Evolutionary conservation across 257 asterid genomes (phyloP), one percentile per base, ranked within the genome.

Genomic region (Fraxinus americana): DNA sequence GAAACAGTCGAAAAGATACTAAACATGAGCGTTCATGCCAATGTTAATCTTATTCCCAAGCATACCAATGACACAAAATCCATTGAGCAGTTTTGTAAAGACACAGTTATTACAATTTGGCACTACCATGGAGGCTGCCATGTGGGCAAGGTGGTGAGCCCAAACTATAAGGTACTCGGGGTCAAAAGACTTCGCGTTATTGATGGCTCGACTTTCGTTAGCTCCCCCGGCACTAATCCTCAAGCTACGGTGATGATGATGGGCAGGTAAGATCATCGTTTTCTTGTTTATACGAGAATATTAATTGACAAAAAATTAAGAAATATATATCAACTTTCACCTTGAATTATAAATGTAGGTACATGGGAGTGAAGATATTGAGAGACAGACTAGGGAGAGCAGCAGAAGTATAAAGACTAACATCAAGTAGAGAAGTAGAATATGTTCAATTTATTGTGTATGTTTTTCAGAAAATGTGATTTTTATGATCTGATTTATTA

Each of bases 111-210:
- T 79, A 92, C 99, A 3, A 96, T 96, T 41, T 93, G 99, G 99
- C 99, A 96, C 83, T 96, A 93, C 87, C 99, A 96, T 67, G 98
- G 99, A 1, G 99, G 99, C 5, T 93, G 97, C 89, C 97, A 89
- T 0, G 93, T 93, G 0, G 94, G 97, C 29, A 81, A 88, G 80
- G 99, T 96, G 70, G 93, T 96, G 43, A 73, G n/a, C 70, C 74
- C 78, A 0, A 87, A 93, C 65, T 86, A 92, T 76, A 87, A 75
- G 76, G 98, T 96, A 43, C 81, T 90, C 10, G 96, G 99, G 4
- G 90, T 90, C 30, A 78, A 85, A 23, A 75, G 94, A 72, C 92
- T 96, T 27, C 97, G 99, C 14, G 92, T 96, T 5, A 75, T 96
- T 17, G 99, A 96, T 86, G 96, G 97, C 29, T 96, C 98, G 17